Evolutionary conservation across 2,329 filamentous ascomycete species (phyloP), one percentile per base, ranked within the genome.

Genomic region (Pyrenochaeta sp.): DNA sequence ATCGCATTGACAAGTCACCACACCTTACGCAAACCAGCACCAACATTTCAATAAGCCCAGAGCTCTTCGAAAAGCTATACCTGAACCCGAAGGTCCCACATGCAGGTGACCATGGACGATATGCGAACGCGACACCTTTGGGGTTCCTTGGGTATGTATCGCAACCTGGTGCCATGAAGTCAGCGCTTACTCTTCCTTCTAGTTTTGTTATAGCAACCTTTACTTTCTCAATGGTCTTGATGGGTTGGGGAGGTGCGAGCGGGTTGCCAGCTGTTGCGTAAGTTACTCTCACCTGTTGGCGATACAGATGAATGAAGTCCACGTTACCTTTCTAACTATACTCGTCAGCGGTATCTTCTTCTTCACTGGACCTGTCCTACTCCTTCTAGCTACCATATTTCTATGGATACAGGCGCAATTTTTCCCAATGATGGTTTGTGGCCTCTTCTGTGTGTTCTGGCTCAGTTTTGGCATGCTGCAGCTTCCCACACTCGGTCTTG

Each of bases 391-490:
- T 20, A 74, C 76, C 42, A 74, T 81, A 6, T 80, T 79, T 49
- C 77, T 81, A 49, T 81, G 77, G 77, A 73, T 81, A 31, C 58
- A 61, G 30, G 48, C 47, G 0, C 61, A 65, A 26, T 64, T 63
- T 48, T 67, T 67, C 34, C 48, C 60, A 2, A 81, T 81, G 77
- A 77, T 79, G 71, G 74, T 78, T 1, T 77, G 77, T 65, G 77
- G 74, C 3, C 68, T 81, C 24, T 81, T 81, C 51, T 68, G 38
- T 14, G 58, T 61, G 2, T 81, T 81, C 58, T 81, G 77, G 76
- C 68, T 80, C 3, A 77, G 74, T 2, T 81, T 82, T 53, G 78
- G 76, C 11, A 55, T 80, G 32, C 63, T 81, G 1, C 74, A 81
- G 44, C 67, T 81, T 1, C 79, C 79, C 0, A 77, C 75, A 0